Evolutionary conservation across 176 grass and related monocot species (phyloP), one percentile per base, ranked within the genome.

Genomic region (Aegilops longissima): DNA sequence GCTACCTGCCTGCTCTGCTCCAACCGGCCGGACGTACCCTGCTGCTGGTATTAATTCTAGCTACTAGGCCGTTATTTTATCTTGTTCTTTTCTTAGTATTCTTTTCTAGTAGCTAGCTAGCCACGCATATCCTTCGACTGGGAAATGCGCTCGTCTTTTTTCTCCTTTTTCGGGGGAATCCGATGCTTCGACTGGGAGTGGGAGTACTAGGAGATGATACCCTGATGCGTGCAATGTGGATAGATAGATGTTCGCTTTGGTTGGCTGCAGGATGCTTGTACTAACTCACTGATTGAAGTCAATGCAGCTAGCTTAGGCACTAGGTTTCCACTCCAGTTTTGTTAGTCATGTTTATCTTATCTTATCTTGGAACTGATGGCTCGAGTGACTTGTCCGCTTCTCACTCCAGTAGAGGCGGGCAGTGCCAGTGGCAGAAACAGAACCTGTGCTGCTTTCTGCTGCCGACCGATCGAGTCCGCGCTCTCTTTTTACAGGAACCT

Each of bases 61-160:
- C 47, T n/a, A 40, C 39, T 40, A 6, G 30, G 38, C 49, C 61
- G 77, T 51, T 70, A 23, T 12, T 13, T 8, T 3, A 23, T 24
- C 39, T 73, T 84, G 70, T 76, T 88, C 36, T 76, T 87, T 69
- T 75, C 81, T 64, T 52, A 47, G 45, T 36, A 47, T 68, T 49
- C 67, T 16, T 17, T 31, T 56, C 31, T 49, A 30, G 39, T 75
- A 44, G 44, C 45, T 68, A 56, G 52, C 16, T 56, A 56, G 17
- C 2, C 18, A 1, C 54, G 5, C 21, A 20, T 45, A 29, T 75
- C 42, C 30, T 61, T 27, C 0, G 31, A 20, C 52, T 49, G 12
- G 16, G 36, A 87, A 87, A 47, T 14, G 31, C 17, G 33, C 33
- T 18, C 59, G 17, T 61, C 61, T 44, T 83, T 80, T 73, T 56